Base-by-base conservation (phyloP, 441 rosid genomes). In the Syzygium syzygioides region DNA sequence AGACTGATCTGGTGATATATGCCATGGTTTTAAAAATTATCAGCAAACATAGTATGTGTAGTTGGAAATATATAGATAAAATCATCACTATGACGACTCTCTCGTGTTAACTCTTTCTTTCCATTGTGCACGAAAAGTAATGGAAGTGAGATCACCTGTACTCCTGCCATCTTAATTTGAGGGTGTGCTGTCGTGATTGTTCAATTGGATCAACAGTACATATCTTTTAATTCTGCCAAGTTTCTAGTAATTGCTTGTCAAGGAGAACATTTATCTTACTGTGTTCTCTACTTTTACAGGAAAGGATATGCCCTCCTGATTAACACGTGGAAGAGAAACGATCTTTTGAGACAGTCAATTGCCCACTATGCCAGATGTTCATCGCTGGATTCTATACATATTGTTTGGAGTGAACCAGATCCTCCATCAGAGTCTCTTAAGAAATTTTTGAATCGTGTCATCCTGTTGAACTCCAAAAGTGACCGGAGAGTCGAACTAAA, bases 251-350 rank as follows among this genome's bases (percentile, higher is more conserved):
- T 54, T 85, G 15, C 48, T 71, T 55, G 26, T 88, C 12, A 20
- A 52, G n/a, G 54, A 14, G 23, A 55, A 64, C 48, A 26, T 26
- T 32, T 7, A 59, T 86, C 34, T 54, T 71, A 62, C n/a, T 26
- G 64, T 84, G 23, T 55, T 79, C 25, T 83, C 19, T 85, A 53
- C 59, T 89, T 71, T 64, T 88, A 37, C 94, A 97, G 99, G 92
- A 95, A 95, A 91, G 95, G 98, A 85, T 97, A 95, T 90, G 93
- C 98, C 34, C 93, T 97, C 89, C n/a, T 97, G 86, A 96, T 97
- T 90, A 97, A 97, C 92, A 97, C 99, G 3, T 97, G 99, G 99
- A 97, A 96, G 94, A 95, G 99, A 95, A 92, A 96, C 48, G 97
- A 95, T 93, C 96, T 97, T 25, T 90, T 97, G 90, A 96, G 95